A percentile compares a stretch with the other conserved stretches of the same genome.
Evolutionary conservation across 305 asterid genomes (phyloP).

Genomic region (Lippia alba): DNA sequence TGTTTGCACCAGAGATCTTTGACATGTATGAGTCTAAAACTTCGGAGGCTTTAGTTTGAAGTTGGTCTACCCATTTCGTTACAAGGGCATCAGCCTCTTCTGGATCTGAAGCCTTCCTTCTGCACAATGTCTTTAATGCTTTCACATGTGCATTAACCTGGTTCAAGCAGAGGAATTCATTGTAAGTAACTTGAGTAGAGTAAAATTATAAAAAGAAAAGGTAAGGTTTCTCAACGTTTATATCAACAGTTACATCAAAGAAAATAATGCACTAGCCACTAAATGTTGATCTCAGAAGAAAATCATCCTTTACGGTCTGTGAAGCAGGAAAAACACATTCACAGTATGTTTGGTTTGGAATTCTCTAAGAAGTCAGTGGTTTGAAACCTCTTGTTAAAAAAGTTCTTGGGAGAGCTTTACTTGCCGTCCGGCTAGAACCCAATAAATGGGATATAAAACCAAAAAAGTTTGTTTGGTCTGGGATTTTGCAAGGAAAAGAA

Average conservation of each 20-base stretch:
- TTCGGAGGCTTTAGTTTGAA: constrained; percentile 63
- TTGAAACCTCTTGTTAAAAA: no score
- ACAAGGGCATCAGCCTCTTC: constrained; percentile 77
- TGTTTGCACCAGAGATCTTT: constrained; percentile 41
- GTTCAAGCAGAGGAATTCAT: constrained; percentile 32
- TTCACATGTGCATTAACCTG: constrained; percentile 97
- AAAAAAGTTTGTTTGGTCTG: no score
- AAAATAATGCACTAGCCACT: background rate
- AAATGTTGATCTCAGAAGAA: background rate
- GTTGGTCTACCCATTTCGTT: constrained; percentile 73
- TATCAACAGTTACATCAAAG: background rate
- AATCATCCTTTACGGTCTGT: background rate
- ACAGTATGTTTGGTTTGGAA: no score
- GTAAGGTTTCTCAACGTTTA: background rate
- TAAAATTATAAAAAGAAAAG: background rate
- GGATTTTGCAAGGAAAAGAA: no score
- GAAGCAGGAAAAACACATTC: background rate
- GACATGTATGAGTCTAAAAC: constrained; percentile 67
- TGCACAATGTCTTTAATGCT: constrained; percentile 88
- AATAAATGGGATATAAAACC: no score
- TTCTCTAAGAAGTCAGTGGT: no score
- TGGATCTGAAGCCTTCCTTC: constrained; percentile 59
- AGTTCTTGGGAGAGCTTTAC: no score
- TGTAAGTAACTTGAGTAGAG: background rate
- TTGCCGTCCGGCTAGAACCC: no score